A percentile compares a stretch with the other conserved stretches of the same genome.
These are phyloP conservation scores for Xylaria sp. DNA, from an alignment of 2,329 filamentous ascomycete species.

Conservation along the genomic window DNA sequence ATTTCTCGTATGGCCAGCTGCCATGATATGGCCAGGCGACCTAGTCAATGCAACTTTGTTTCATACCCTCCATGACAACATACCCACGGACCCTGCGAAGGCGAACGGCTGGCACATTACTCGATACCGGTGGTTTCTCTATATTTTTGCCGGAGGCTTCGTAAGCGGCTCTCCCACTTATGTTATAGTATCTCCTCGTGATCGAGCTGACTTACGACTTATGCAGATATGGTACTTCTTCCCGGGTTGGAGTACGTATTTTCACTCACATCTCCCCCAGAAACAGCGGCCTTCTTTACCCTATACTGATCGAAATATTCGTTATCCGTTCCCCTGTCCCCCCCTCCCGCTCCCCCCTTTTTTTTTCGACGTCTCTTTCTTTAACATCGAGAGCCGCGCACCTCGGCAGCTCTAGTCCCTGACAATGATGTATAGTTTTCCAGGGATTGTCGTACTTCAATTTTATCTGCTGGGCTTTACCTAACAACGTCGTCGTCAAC, in stretches of 20 bases:
- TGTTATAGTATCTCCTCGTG: neutral
- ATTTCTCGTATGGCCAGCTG: slow-evolving; percentile 70
- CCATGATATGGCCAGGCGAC: slow-evolving; percentile 73
- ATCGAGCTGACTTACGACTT: slow-evolving; percentile 39
- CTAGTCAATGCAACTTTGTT: slow-evolving; percentile 71
- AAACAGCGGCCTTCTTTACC: neutral
- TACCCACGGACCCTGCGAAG: slow-evolving; percentile 60
- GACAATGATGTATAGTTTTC: slow-evolving; percentile 48
- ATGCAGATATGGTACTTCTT: slow-evolving; percentile 62
- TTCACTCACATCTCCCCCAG: neutral
- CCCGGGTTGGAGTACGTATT: slow-evolving; percentile 56
- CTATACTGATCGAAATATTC: neutral
- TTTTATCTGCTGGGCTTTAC: slow-evolving; percentile 62
- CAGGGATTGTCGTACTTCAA: slow-evolving; percentile 55
- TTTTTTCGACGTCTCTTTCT: neutral
- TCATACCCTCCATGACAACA: slow-evolving; percentile 72
- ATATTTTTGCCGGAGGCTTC: slow-evolving; percentile 60
- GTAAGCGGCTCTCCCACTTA: slow-evolving; percentile 17
- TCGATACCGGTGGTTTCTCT: slow-evolving; percentile 68
- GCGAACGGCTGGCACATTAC: slow-evolving; percentile 69
- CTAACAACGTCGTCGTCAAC: slow-evolving; percentile 70
- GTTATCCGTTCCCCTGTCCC: neutral
- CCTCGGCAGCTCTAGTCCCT: neutral
- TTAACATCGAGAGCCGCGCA: too few relatives aligned
- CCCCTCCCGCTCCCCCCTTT: neutral